phyloP scores from a whole-genome alignment of 345 rosid genomes.

The Citrus mangshanensis region DNA sequence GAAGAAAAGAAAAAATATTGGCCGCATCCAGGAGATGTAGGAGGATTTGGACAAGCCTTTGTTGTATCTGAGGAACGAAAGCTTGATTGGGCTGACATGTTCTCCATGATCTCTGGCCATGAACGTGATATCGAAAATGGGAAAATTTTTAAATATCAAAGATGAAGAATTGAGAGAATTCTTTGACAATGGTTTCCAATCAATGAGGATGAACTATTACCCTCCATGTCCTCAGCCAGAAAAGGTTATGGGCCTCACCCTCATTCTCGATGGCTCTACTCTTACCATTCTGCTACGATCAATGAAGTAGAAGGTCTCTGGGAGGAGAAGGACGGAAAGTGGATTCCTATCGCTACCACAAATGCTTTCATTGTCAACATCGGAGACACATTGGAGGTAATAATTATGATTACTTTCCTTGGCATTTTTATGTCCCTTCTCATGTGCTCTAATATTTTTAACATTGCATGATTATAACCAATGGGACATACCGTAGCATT shows the following conservation, averaged over 20 bases:
- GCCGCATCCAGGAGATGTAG: slow-evolving; percentile 21
- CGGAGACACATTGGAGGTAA: background rate
- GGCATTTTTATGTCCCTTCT: background rate
- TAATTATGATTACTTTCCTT: background rate
- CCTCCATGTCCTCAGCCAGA: slow-evolving; percentile 37
- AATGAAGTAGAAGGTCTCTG: too few species aligned
- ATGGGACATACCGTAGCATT: too few species aligned
- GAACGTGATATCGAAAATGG: slow-evolving; percentile 10
- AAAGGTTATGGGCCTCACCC: slow-evolving; percentile 29
- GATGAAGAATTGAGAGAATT: slow-evolving; percentile 21
- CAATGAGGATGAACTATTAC: slow-evolving; percentile 32
- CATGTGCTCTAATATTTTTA: background rate
- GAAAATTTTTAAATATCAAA: slow-evolving; percentile 11
- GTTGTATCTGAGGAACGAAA: background rate
- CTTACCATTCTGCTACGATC: slow-evolving; percentile 26
- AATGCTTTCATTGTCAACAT: too few species aligned
- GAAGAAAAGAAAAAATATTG: slow-evolving; percentile 25
- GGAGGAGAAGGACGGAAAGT: too few species aligned
- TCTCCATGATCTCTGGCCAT: background rate
- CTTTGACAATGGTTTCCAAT: slow-evolving; percentile 9
- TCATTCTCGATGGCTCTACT: slow-evolving; percentile 25
- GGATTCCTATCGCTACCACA: too few species aligned
- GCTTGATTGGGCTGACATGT: background rate
- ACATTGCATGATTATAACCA: slow-evolving; percentile 30
- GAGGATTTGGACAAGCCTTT: slow-evolving; percentile 22